Evolutionary conservation across 129 eudicot genomes (phyloP).

Genomic region (Pittosporum tobira): DNA sequence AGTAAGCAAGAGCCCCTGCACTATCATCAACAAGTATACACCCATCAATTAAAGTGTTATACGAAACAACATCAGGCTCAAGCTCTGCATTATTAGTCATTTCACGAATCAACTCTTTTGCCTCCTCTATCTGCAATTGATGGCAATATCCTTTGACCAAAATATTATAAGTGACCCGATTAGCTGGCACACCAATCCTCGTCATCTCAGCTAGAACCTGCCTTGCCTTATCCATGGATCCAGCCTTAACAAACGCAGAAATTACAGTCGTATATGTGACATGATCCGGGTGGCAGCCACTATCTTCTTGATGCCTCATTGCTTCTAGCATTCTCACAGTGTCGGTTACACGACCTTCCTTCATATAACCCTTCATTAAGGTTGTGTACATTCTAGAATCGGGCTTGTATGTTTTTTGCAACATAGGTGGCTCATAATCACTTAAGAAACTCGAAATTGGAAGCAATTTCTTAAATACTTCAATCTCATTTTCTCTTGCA

Average conservation of each 20-base stretch:
- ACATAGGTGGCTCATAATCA: constrained; percentile 55
- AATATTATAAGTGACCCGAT: constrained; percentile 70
- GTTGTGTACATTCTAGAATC: constrained; percentile 85
- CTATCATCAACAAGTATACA: constrained; percentile 80
- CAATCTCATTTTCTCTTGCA: constrained; percentile 17
- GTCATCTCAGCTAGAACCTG: constrained; percentile 74
- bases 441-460: constrained; percentile 35
- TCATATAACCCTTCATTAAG: constrained; percentile 94
- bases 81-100: constrained; percentile 55
- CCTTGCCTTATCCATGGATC: constrained; percentile 74
- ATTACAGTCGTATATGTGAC: constrained; percentile 88
- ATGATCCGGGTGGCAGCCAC: constrained; percentile 65
- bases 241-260: constrained; percentile 75
- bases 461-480: constrained; percentile 56
- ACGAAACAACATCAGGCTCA: constrained; percentile 87
- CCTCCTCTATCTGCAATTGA: constrained; percentile 71
- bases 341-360: constrained; percentile 68
- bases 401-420: constrained; percentile 41
- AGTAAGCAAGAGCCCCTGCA: constrained; percentile 76
- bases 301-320: constrained; percentile 75
- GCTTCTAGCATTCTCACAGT: constrained; percentile 85
- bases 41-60: constrained; percentile 84
- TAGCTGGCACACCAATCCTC: constrained; percentile 58
- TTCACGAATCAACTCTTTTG: constrained; percentile 48
- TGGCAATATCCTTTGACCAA: constrained; percentile 91